Evolutionary conservation across 2,329 filamentous ascomycete species (phyloP).

Genomic region (Cordyceps fumosorosea): DNA sequence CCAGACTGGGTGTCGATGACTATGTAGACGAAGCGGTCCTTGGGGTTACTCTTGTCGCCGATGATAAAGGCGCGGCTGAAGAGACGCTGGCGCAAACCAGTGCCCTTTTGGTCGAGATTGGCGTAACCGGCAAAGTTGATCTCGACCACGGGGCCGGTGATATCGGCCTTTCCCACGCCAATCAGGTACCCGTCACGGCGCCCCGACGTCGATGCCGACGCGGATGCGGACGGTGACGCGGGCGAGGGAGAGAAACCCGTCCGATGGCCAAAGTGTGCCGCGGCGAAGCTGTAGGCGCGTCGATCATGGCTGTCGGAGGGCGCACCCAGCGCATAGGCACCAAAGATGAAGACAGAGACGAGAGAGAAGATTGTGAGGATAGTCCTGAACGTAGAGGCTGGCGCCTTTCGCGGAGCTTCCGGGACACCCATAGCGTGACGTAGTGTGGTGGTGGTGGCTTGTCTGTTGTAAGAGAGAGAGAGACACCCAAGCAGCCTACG

Average conservation of each 20-base stretch:
- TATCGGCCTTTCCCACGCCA: constrained; percentile 52
- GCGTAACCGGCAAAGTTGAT: constrained; percentile 92
- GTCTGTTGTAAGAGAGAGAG: background rate
- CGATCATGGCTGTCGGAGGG: constrained; percentile 5
- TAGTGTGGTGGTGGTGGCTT: background rate
- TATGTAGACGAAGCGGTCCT: constrained; percentile 76
- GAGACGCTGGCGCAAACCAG: constrained; percentile 77
- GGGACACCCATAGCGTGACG: background rate
- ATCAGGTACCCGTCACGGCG: constrained; percentile 38
- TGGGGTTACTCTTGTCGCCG: constrained; percentile 56
- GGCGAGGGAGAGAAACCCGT: background rate
- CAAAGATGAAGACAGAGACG: constrained; percentile 13
- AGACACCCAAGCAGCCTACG: background rate
- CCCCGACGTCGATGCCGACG: background rate
- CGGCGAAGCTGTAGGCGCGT: constrained; percentile 7
- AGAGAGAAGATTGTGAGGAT: constrained; percentile 11
- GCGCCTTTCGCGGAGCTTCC: constrained; percentile 1
- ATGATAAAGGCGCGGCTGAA: constrained; percentile 89
- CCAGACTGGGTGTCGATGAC: constrained; percentile 83
- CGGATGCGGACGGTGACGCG: background rate
- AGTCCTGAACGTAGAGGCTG: constrained; percentile 1
- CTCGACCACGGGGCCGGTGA: constrained; percentile 74
- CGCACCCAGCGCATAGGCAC: constrained; percentile 4
- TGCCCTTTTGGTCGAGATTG: constrained; percentile 72
- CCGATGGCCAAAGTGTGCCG: constrained; percentile 5